A percentile compares a stretch with the other conserved stretches of the same genome.
phyloP scores from a whole-genome alignment of 2,329 filamentous ascomycete genomes.

The Fusarium tuaranense region DNA sequence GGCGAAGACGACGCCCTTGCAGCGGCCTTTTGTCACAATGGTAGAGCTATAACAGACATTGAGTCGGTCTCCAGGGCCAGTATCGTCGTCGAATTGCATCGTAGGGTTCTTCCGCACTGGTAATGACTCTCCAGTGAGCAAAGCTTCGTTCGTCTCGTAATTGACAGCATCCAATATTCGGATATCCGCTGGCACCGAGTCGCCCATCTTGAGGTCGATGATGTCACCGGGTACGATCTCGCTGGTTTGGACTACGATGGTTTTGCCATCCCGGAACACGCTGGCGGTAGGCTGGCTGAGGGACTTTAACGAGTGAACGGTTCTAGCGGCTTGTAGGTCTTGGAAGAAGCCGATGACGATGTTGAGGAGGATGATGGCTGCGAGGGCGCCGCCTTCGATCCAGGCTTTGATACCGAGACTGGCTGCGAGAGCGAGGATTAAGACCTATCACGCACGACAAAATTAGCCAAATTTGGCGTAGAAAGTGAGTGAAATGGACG shows the following conservation, averaged over 20 bases:
- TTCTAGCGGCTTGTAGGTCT: conserved; percentile 60
- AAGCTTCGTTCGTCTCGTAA: conserved; percentile 30
- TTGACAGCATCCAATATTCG: conserved; percentile 45
- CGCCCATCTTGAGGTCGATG: conserved; percentile 64
- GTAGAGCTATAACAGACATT: conserved; percentile 74
- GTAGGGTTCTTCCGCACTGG: conserved; percentile 66
- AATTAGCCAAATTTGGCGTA: not conserved
- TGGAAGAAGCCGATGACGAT: conserved; percentile 63
- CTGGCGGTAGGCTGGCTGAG: conserved; percentile 47
- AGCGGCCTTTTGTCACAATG: conserved; percentile 71
- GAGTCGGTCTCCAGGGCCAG: conserved; percentile 65
- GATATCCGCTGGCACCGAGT: conserved; percentile 71
- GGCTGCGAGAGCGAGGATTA: conserved; percentile 67
- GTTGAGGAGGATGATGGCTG: conserved; percentile 68
- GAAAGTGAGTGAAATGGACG: not conserved
- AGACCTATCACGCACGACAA: conserved; percentile 46
- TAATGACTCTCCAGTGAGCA: conserved; percentile 54
- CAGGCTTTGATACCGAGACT: conserved; percentile 68
- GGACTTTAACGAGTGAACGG: conserved; percentile 58
- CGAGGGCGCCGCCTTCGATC: conserved; percentile 70
- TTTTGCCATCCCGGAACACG: conserved; percentile 33
- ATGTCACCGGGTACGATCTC: conserved; percentile 63
- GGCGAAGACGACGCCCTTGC: conserved; percentile 69
- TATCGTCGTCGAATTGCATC: conserved; percentile 55
- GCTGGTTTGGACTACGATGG: conserved; percentile 21